These are phyloP conservation scores for Xylariaceae sp. DNA, from an alignment of 2,329 filamentous ascomycete genomes.

Conservation along the genomic window DNA sequence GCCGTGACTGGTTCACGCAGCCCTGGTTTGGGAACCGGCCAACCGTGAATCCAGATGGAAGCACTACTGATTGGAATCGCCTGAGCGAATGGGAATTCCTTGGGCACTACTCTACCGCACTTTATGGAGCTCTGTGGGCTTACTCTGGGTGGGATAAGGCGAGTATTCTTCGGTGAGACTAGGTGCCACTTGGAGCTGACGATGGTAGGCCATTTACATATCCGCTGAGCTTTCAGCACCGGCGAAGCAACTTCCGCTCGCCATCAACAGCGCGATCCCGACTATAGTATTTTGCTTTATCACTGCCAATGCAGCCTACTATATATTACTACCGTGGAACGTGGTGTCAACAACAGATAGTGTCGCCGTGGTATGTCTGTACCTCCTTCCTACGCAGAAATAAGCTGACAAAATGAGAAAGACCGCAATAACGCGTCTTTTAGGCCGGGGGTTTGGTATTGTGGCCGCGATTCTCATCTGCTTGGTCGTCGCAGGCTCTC, in stretches of 20 bases:
- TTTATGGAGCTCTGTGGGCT: slow-evolving; percentile 69
- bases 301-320: slow-evolving; percentile 66
- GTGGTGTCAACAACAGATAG: slow-evolving; percentile 65
- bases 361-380: slow-evolving; percentile 63
- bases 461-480: slow-evolving; percentile 63
- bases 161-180: slow-evolving; percentile 27
- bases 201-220: slow-evolving; percentile 58
- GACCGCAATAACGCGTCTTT: slow-evolving; percentile 61
- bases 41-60: slow-evolving; percentile 57
- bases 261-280: slow-evolving; percentile 66
- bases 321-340: slow-evolving; percentile 66
- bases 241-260: slow-evolving; percentile 61
- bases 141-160: slow-evolving; percentile 73
- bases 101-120: slow-evolving; percentile 64
- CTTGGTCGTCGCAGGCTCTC: slow-evolving; percentile 66
- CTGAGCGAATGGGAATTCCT: slow-evolving; percentile 64
- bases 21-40: slow-evolving; percentile 62
- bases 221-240: slow-evolving; percentile 60
- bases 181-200: not conserved
- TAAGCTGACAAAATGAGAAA: slow-evolving; percentile 37
- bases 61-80: slow-evolving; percentile 54
- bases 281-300: slow-evolving; percentile 67
- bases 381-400: not conserved
- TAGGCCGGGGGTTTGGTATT: slow-evolving; percentile 61
- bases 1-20: slow-evolving; percentile 58